Base-by-base conservation (phyloP, 768 basidiomycete genomes). In the Lactarius trivialis region DNA sequence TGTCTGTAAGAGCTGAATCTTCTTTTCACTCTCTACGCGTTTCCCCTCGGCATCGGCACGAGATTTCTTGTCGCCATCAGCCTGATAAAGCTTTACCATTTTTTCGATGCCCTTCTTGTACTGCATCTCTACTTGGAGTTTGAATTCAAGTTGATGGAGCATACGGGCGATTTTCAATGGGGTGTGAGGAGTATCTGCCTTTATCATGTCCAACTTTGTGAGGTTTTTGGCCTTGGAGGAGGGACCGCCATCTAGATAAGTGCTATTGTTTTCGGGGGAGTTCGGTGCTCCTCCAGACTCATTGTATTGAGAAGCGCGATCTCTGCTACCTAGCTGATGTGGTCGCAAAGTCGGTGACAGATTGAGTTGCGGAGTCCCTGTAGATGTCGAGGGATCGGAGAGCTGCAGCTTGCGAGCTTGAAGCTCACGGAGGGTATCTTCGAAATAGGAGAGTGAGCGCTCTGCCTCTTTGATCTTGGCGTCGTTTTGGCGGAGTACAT, bases 111-210 rank as follows among this genome's bases (percentile, higher is more conserved):
- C 97, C 73, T 88, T 83, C 80, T 95, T 96, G 80, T 98, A 98
- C 76, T 98, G 94, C 77, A 89, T 84, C 76, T 99, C 97, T 66
- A 99, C 93, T 74, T 96, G 92, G 59, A 98, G 85, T 77, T 99
- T 99, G 84, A 98, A 99, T 76, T 98, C 95, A 65, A 99, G 86
- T 75, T 98, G 95, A 75, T 98, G 95, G 55, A 98, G 84, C 95
- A 98, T 98, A 68, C 85, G 85, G 45, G 93, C 91, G 73, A 99
- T 98, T 79, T 96, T 98, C 68, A 91, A 88, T 2, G 95, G 89
- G 21, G 93, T 94, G 71, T 96, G 85, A 17, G 96, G 95, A 50
- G 95, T 95, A 77, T 99, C 97, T 66, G 94, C 94, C 76, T 95
- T 95, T 75, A 97, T 93, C 65, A 99, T 78, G 79, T 99, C 97